Base-by-base conservation (phyloP, 768 basidiomycete species). In the Neoboletus brunneissimus region DNA sequence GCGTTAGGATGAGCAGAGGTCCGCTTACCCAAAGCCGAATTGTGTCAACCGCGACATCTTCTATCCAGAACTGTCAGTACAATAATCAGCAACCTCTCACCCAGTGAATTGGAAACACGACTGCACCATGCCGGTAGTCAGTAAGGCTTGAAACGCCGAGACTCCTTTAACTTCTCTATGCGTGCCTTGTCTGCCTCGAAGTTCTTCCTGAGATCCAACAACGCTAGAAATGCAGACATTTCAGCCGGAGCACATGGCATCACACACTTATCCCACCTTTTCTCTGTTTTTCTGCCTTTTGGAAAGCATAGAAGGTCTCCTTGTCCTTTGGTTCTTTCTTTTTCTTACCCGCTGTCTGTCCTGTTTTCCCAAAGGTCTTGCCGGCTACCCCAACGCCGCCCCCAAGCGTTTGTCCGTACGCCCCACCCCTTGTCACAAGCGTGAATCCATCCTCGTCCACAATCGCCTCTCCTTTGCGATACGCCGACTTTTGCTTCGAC, bases 371-470 rank as follows among this genome's bases (percentile, higher is more conserved):
- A 62, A 77, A 86, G 65, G 75, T 74, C 70, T 89, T 90, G 69
- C 76, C 81, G 11, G 83, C 84, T 9, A 87, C 81, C 2, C 76
- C 79, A 35, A 83, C 79, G 1, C 91, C 93, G 15, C 93, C 92
- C 29, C 94, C 94, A 5, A 94, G 76, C 1, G 91, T 91, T 67
- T 91, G 79, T 5, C 94, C 94, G 64, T 94, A 94, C 22, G 88
- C 87, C 13, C 94, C 94, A 5, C 93, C 91, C 37, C 94, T 81
- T n/a, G 88, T 90, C 35, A 98, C 94, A 13, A 98, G 82, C 12
- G 93, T 96, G 70, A 96, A 98, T 3, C 94, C 94, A 58, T 98
- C 94, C 57, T 90, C 93, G 69, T 98, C 94, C 42, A 96, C 89
- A 54, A 96, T 79, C 7, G 89, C 92, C 65, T 93, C 92, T 22